A percentile compares a stretch with the other conserved stretches of the same genome.
These are phyloP conservation scores for Bonia amplexicaulis DNA, from an alignment of 176 grass and related monocot genomes.

Conservation along the genomic window DNA sequence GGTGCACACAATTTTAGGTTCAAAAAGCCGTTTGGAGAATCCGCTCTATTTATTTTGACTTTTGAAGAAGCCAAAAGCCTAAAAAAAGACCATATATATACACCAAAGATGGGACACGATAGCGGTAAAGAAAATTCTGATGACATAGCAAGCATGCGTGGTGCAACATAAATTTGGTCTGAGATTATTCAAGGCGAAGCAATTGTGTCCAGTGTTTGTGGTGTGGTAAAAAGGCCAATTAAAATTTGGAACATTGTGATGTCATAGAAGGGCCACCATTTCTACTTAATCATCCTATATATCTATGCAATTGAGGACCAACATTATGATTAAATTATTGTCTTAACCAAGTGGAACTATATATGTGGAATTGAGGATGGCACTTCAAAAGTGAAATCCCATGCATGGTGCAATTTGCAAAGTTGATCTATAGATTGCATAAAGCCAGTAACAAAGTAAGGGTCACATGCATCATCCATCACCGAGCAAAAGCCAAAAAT, in stretches of 20 bases:
- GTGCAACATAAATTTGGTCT: background rate
- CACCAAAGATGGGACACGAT: background rate
- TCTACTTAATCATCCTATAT: background rate
- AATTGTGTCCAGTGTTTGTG: background rate
- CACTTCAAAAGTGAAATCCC: background rate
- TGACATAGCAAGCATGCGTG: conserved; percentile 39
- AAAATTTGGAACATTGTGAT: background rate
- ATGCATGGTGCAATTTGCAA: background rate
- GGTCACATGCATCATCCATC: conserved; percentile 10
- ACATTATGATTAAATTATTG: background rate
- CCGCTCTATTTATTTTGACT: no score
- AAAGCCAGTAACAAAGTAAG: background rate
- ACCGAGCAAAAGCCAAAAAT: background rate
- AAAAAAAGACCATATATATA: no score
- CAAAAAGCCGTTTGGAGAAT: no score
- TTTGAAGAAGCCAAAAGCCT: no score
- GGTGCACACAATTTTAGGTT: no score
- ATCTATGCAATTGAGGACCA: background rate
- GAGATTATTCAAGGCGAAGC: conserved; percentile 8
- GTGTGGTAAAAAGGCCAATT: background rate
- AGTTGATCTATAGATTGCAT: background rate
- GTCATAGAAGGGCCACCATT: background rate
- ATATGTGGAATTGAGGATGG: background rate
- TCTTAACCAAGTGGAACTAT: background rate
- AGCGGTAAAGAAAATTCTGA: background rate